Base-by-base conservation (phyloP, 352 stramenopile genomes). In the Phytophthora pisi region DNA sequence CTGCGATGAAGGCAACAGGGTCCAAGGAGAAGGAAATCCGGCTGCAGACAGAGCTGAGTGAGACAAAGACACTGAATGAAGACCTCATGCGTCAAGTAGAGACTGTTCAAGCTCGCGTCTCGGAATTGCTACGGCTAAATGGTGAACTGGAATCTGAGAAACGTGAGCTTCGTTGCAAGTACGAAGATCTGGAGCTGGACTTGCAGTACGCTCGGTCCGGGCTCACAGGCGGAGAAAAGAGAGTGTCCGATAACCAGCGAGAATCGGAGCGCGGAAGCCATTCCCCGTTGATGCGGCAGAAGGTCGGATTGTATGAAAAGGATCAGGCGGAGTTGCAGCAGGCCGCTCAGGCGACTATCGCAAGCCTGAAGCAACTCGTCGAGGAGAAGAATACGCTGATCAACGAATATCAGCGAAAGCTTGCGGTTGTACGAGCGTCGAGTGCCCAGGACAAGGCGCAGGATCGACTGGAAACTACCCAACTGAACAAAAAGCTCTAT, bases 321-420 rank as follows among this genome's bases (percentile, higher is more conserved):
- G 88, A 93, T 56, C 88, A 95, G 42, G 62, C 78, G 0, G 70
- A 88, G 20, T 54, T 93, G 18, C 88, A 95, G 55, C 79, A 90
- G 65, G 86, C 88, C 13, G 88, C 84, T 8, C 84, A 94, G 55
- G 85, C 73, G 46, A 92, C 86, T 26, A 90, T 96, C 28, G 81
- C 88, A 5, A 94, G 84, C 63, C 66, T 96, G n/a, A 96, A 93
- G 61, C 77, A 82, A 30, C 75, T 94, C 23, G 74, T 94, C 28
- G 71, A 82, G 23, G 88, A 93, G 57, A 96, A 96, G 57, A 96
- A 94, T 55, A 59, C 46, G 11, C 52, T 88, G 28, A 79, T 94
- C 4, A 71, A 75, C 13, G 77, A 89, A 53, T 91, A 89, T 47
- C 77, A 92, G 57, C 67, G 66, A 16, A 86, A 94, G 31, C 50